phyloP scores from a whole-genome alignment of 192 early-diverging fungal genomes.

The Coemansia brasiliensis region DNA sequence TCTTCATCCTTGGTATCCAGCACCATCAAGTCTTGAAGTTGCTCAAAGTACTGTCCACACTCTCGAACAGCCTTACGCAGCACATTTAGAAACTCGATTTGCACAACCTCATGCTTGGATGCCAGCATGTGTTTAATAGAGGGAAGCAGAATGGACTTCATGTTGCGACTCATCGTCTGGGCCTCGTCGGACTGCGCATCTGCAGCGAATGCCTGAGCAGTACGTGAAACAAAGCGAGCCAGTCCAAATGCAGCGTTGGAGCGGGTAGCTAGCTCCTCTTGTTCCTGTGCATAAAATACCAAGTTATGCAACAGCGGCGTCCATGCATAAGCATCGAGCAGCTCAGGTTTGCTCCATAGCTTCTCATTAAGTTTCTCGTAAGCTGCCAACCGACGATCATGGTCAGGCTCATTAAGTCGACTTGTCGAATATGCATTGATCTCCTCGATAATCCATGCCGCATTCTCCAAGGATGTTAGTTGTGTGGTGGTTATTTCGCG shows the following conservation, averaged over 20 bases:
- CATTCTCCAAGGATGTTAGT: slow-evolving; percentile 43
- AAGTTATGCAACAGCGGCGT: slow-evolving; percentile 88
- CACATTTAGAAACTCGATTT: slow-evolving; percentile 37
- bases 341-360: slow-evolving; percentile 53
- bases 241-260: slow-evolving; percentile 77
- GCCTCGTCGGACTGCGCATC: slow-evolving; percentile 20
- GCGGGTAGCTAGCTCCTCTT: slow-evolving; percentile 85
- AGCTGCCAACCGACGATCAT: slow-evolving; percentile 76
- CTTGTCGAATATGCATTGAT: slow-evolving; percentile 76
- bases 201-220: slow-evolving; percentile 22
- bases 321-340: slow-evolving; percentile 76
- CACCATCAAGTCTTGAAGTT: slow-evolving; percentile 38
- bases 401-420: slow-evolving; percentile 87
- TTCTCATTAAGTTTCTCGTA: slow-evolving; percentile 71
- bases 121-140: slow-evolving; percentile 39
- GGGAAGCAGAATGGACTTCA: slow-evolving; percentile 32
- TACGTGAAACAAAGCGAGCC: slow-evolving; percentile 66
- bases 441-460: slow-evolving; percentile 64
- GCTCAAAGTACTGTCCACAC: slow-evolving; percentile 34
- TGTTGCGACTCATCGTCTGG: slow-evolving; percentile 9
- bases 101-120: slow-evolving; percentile 30
- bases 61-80: slow-evolving; percentile 35
- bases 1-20: slow-evolving; percentile 58
- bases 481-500: background rate
- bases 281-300: slow-evolving; percentile 76